Percentiles rank a stretch among this genome's conserved stretches.
phyloP scores from a whole-genome alignment of 2,329 filamentous ascomycete species.

The Canariomyces notabilis region DNA sequence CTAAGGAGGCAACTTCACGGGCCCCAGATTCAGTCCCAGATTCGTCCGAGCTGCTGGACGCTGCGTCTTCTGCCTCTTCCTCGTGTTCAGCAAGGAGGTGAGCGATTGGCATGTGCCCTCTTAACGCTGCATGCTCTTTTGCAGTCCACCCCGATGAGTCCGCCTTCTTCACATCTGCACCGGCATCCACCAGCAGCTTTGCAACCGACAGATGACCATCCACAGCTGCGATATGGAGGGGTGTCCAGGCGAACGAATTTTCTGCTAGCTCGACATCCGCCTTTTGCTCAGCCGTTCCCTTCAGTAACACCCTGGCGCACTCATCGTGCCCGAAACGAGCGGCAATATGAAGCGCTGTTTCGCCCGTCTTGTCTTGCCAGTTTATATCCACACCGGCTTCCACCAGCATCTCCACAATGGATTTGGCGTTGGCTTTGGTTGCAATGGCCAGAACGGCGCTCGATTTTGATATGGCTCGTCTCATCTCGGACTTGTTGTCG shows the following conservation, averaged over 20 bases:
- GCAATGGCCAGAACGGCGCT: constrained; percentile 84
- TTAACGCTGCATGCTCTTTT: constrained; percentile 83
- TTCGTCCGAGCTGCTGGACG: constrained; percentile 28
- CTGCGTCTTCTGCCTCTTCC: constrained; percentile 27
- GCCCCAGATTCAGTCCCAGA: constrained; percentile 35
- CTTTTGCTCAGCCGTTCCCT: constrained; percentile 65
- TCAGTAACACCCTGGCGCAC: constrained; percentile 71
- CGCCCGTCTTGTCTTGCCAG: constrained; percentile 82
- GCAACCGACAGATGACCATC: constrained; percentile 76
- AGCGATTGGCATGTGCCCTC: constrained; percentile 82
- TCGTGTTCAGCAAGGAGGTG: constrained; percentile 58
- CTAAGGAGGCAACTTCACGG: constrained; percentile 55
- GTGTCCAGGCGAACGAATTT: constrained; percentile 86
- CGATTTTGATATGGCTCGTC: constrained; percentile 71
- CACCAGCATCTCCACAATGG: constrained; percentile 82
- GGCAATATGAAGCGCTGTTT: constrained; percentile 87
- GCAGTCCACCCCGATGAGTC: constrained; percentile 94
- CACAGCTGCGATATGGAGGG: constrained; percentile 87
- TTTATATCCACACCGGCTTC: constrained; percentile 90
- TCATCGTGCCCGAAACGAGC: constrained; percentile 80
- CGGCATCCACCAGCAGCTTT: constrained; percentile 70
- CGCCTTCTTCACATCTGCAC: constrained; percentile 65
- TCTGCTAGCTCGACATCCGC: constrained; percentile 73
- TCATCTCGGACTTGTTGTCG: constrained; percentile 57
- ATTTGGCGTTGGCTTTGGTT: constrained; percentile 77